Evolutionary conservation across 495 filamentous ascomycete species (phyloP).

Genomic region (Penicillium chermesinum): DNA sequence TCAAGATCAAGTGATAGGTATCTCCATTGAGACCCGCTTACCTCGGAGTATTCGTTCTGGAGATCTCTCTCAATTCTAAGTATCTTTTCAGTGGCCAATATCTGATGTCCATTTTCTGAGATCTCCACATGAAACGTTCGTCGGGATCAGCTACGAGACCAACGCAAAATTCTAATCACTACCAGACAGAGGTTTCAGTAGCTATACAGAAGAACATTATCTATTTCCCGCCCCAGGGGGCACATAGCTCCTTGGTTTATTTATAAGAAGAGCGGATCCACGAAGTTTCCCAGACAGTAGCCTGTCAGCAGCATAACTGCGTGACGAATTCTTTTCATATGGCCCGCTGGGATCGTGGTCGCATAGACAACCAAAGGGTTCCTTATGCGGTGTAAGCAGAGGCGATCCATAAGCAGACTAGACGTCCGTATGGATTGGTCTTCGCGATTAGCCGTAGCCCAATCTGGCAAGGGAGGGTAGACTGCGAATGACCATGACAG

Average conservation of each 20-base stretch:
- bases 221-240: not conserved
- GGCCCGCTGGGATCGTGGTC: too few relatives aligned
- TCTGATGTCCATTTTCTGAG: not conserved
- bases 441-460: not conserved
- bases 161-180: not conserved
- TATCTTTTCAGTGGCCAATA: not conserved
- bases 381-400: conserved; percentile 50
- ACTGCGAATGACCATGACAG: not conserved
- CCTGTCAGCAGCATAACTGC: too few relatives aligned
- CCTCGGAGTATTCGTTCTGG: not conserved
- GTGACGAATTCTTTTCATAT: too few relatives aligned
- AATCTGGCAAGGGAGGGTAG: not conserved
- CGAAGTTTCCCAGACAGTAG: not conserved
- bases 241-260: not conserved
- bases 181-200: not conserved
- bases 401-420: conserved; percentile 29
- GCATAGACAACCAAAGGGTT: conserved; percentile 42
- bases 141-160: not conserved
- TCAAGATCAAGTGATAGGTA: not conserved
- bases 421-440: conserved; percentile 6
- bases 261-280: not conserved
- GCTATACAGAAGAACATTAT: not conserved
- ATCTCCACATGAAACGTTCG: not conserved
- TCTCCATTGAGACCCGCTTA: not conserved
- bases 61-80: not conserved